Evolutionary conservation across 495 filamentous ascomycete genomes (phyloP).

Genomic region (Aspergillus panamensis): DNA sequence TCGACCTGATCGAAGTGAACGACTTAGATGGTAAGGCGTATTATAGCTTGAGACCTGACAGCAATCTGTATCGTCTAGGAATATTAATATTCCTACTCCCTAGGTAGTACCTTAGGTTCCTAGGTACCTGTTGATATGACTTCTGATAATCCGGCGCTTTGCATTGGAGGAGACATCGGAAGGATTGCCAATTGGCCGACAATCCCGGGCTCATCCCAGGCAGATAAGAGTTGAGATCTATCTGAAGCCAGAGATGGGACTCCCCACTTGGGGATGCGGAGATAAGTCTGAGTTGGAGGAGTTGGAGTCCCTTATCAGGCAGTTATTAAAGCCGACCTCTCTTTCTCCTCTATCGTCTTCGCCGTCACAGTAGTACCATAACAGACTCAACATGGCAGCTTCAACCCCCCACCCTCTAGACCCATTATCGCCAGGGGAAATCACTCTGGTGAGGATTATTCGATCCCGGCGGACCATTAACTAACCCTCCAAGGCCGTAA

Average conservation of each 20-base stretch:
- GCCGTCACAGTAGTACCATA: not conserved
- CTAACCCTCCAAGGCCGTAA: constrained; percentile 4
- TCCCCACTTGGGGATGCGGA: not conserved
- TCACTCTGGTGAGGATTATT: not conserved
- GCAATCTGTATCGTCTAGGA: too few relatives aligned
- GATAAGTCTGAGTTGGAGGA: not conserved
- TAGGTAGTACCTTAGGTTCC: too few relatives aligned
- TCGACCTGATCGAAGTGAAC: too few relatives aligned
- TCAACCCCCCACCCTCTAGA: constrained; percentile 5
- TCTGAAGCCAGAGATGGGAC: not conserved
- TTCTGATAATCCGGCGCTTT: not conserved
- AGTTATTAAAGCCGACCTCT: too few relatives aligned
- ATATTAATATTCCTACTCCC: too few relatives aligned
- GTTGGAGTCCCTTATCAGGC: not conserved
- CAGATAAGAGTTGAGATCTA: not conserved
- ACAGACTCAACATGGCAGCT: not conserved
- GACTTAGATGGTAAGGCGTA: too few relatives aligned
- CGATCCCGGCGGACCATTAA: not conserved
- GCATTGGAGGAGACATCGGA: not conserved
- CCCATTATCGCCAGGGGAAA: constrained; percentile 5
- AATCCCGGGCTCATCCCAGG: not conserved
- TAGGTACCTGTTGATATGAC: too few relatives aligned
- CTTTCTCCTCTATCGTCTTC: too few relatives aligned
- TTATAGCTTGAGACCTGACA: too few relatives aligned
- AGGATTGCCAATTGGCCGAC: not conserved